Conservation (phyloP, 164 flowering plant genomes). For the Amborella trichopoda region DNA sequence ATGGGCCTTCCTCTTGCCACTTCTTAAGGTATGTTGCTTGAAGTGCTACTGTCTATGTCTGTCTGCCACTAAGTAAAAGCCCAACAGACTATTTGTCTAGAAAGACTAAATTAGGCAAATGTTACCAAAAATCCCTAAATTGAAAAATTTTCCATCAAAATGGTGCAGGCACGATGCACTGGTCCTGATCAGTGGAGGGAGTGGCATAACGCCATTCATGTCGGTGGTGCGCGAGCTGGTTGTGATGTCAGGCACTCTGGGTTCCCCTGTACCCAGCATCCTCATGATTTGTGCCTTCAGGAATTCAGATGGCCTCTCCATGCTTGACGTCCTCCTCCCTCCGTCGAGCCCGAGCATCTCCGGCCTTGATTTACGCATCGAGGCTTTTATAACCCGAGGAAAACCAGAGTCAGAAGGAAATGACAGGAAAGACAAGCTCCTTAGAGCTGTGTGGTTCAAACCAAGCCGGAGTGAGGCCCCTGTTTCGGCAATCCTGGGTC, state of each 20-base stretch:
- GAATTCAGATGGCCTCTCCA: conserved; percentile 42
- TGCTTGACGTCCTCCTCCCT: conserved; percentile 70
- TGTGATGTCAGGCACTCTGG: conserved; percentile 11
- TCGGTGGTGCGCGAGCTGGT: conserved; percentile 62
- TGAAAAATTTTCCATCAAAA: neutral
- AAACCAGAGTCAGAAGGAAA: conserved; percentile 13
- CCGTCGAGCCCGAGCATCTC: conserved; percentile 22
- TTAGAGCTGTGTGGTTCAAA: conserved; percentile 48
- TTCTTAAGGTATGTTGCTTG: conserved; percentile 60
- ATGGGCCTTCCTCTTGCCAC: conserved; percentile 58
- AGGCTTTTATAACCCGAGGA: conserved; percentile 73
- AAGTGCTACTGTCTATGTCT: no score
- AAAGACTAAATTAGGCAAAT: no score
- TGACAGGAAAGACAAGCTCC: no score
- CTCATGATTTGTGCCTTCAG: conserved; percentile 47
- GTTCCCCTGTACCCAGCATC: conserved; percentile 28
- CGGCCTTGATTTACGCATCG: conserved; percentile 38
- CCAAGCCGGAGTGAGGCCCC: conserved; percentile 38
- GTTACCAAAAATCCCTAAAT: no score
- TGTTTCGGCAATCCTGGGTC: conserved; percentile 44
- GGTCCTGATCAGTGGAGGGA: conserved; percentile 81
- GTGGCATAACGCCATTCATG: conserved; percentile 76
- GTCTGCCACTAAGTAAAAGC: no score
- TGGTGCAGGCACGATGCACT: conserved; percentile 60
- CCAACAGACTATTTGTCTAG: no score